Base-by-base conservation (phyloP, 2,329 filamentous ascomycete species). In the Zopfia rhizophila region DNA sequence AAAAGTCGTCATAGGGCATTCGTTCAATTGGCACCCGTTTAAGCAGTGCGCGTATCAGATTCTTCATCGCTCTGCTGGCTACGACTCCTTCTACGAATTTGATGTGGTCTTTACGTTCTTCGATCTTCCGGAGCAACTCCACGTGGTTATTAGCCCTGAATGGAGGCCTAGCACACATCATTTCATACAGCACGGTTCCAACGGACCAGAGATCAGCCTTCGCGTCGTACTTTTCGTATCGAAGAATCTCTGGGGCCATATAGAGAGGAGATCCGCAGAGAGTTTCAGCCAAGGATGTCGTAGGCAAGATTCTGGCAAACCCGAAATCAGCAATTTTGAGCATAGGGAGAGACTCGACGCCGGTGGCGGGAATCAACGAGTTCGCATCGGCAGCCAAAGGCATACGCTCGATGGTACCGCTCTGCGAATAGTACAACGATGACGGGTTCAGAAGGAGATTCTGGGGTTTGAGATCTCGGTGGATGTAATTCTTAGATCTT, bases 121-220 rank as follows among this genome's bases (percentile, higher is more conserved):
- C 93, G 55, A 99, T 99, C 75, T 89, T 94, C 51, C 90, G 85
- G 30, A 97, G 81, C 24, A 99, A 78, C 69, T 99, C 94, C 28
- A 99, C 92, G 65, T 99, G 94, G 66, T 99, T 97, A 43, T 85
- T 85, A 22, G 94, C 94, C 56, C 91, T 83, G 74, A 97, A 99
- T 0, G 94, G 94, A 16, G 94, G 91, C 52, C 85, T 88, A 40
- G 92, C 93, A 5, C 87, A 90, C 51, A 94, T 85, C 92, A 99
- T 96, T 75, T 99, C 94, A 68, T 91, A 96, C 17, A 96, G 77
- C 7, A 99, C 94, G 13, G 94, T 96, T 38, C 94, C 94, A 23
- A 97, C 91, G 16, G 94, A 99, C 94, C 94, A 99, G 23, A 99
- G 77, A 75, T 99, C 94, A 33, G 92, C 93, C 72, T 96, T 96